phyloP scores from a whole-genome alignment of 1,139 yeast species.

The Hanseniaspora uvarum region DNA sequence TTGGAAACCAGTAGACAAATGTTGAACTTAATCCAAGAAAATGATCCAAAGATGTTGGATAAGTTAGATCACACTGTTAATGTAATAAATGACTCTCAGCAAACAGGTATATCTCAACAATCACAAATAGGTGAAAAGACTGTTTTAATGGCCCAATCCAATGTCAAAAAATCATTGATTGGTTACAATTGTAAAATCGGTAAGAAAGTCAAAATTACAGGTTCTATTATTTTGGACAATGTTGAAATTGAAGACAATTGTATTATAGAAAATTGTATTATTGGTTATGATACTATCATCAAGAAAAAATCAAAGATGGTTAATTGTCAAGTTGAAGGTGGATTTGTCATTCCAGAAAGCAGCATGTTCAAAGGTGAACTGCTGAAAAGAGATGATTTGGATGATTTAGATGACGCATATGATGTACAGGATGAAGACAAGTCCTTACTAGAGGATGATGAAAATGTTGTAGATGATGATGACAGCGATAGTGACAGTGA shows the following conservation, averaged over 20 bases:
- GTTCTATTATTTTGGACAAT: slow-evolving; percentile 66
- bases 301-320: slow-evolving; percentile 52
- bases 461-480: slow-evolving; percentile 37
- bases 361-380: slow-evolving; percentile 76
- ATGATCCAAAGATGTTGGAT: slow-evolving; percentile 34
- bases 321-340: slow-evolving; percentile 78
- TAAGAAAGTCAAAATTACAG: slow-evolving; percentile 75
- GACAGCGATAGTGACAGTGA: slow-evolving; percentile 30
- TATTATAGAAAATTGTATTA: slow-evolving; percentile 70
- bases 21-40: slow-evolving; percentile 39
- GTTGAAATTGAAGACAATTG: slow-evolving; percentile 72
- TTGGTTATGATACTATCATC: slow-evolving; percentile 60
- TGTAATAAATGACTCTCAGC: slow-evolving; percentile 42
- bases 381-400: slow-evolving; percentile 53
- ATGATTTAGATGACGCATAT: slow-evolving; percentile 33
- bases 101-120: slow-evolving; percentile 80
- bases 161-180: slow-evolving; percentile 72
- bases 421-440: slow-evolving; percentile 30
- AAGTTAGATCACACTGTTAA: slow-evolving; percentile 31
- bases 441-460: slow-evolving; percentile 29
- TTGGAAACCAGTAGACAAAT: slow-evolving; percentile 84
- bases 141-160: slow-evolving; percentile 62
- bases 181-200: slow-evolving; percentile 75
- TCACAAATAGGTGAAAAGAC: slow-evolving; percentile 59
- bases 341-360: slow-evolving; percentile 51